Conservation (phyloP, 805 yeast species). For the Metschnikowia koreensis region DNA sequence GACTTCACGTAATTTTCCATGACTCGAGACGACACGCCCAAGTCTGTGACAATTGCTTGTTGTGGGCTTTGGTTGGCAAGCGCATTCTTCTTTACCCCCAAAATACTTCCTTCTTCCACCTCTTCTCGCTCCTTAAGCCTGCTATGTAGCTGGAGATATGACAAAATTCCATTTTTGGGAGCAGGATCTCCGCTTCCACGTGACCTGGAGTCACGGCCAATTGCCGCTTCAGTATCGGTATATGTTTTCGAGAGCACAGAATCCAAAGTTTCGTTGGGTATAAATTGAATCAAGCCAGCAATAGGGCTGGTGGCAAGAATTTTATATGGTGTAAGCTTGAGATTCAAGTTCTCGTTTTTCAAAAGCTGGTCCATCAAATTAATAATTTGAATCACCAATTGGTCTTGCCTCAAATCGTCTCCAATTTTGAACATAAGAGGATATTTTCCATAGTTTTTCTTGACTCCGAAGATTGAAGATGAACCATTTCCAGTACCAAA, state of each 20-base stretch:
- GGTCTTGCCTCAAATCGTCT: slow-evolving; percentile 95
- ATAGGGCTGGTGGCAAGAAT: slow-evolving; percentile 86
- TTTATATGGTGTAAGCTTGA: slow-evolving; percentile 82
- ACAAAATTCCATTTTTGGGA: slow-evolving; percentile 62
- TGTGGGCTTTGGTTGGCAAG: slow-evolving; percentile 38
- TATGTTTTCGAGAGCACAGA: slow-evolving; percentile 54
- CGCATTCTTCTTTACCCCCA: slow-evolving; percentile 11
- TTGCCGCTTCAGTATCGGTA: not conserved
- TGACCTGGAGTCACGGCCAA: slow-evolving; percentile 2
- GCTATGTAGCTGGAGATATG: slow-evolving; percentile 62
- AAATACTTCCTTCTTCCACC: slow-evolving; percentile 22
- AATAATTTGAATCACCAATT: slow-evolving; percentile 90
- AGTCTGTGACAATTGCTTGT: slow-evolving; percentile 36
- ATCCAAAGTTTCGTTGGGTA: slow-evolving; percentile 90
- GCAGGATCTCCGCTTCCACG: slow-evolving; percentile 9
- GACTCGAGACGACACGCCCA: slow-evolving; percentile 56
- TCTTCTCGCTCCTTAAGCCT: slow-evolving; percentile 27
- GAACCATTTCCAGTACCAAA: slow-evolving; percentile 8
- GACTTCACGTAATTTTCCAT: slow-evolving; percentile 95
- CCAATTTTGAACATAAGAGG: slow-evolving; percentile 93
- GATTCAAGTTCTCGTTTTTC: slow-evolving; percentile 85
- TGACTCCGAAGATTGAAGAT: slow-evolving; percentile 35
- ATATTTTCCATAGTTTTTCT: slow-evolving; percentile 46
- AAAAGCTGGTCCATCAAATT: slow-evolving; percentile 85
- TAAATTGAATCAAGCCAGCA: slow-evolving; percentile 91